Percentiles rank a stretch among this genome's conserved stretches.
Evolutionary conservation across 768 basidiomycete genomes (phyloP).

Genomic region (Agrocybe pediades): DNA sequence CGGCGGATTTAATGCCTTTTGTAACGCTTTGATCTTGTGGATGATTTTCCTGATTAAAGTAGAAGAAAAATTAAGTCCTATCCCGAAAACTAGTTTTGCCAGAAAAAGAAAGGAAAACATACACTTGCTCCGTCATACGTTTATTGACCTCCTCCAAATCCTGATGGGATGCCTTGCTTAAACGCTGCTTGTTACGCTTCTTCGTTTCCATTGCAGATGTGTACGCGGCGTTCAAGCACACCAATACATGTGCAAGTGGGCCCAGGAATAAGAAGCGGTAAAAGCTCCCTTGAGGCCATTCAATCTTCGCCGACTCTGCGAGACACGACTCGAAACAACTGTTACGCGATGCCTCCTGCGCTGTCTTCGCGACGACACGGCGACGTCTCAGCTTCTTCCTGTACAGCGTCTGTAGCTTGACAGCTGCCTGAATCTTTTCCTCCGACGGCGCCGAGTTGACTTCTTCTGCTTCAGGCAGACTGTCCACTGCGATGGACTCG

Average conservation of each 20-base stretch:
- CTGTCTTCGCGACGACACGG: slow-evolving; percentile 6
- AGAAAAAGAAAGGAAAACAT: neutral
- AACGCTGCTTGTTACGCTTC: slow-evolving; percentile 20
- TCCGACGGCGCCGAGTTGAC: slow-evolving; percentile 10
- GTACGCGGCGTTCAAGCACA: slow-evolving; percentile 18
- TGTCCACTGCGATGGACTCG: slow-evolving; percentile 15
- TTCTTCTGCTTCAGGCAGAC: slow-evolving; percentile 2
- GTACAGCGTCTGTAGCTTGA: slow-evolving; percentile 10
- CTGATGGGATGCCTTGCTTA: slow-evolving; percentile 13
- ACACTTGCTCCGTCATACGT: slow-evolving; percentile 22
- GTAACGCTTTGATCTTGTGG: slow-evolving; percentile 13
- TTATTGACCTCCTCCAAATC: slow-evolving; percentile 23
- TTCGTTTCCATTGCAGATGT: slow-evolving; percentile 14
- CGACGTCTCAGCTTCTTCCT: slow-evolving; percentile 8
- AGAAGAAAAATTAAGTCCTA: neutral
- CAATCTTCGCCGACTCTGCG: slow-evolving; percentile 13
- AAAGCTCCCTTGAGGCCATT: slow-evolving; percentile 18
- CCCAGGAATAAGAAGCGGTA: slow-evolving; percentile 24
- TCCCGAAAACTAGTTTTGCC: neutral
- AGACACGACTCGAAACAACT: slow-evolving; percentile 17
- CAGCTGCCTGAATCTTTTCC: slow-evolving; percentile 12
- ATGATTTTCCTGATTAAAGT: slow-evolving; percentile 14
- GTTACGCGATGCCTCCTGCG: slow-evolving; percentile 7
- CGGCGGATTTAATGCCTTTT: slow-evolving; percentile 16
- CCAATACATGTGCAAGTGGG: slow-evolving; percentile 22